Conservation (phyloP, 2,329 filamentous ascomycete species). For the Kalaharituber pfeilii region DNA sequence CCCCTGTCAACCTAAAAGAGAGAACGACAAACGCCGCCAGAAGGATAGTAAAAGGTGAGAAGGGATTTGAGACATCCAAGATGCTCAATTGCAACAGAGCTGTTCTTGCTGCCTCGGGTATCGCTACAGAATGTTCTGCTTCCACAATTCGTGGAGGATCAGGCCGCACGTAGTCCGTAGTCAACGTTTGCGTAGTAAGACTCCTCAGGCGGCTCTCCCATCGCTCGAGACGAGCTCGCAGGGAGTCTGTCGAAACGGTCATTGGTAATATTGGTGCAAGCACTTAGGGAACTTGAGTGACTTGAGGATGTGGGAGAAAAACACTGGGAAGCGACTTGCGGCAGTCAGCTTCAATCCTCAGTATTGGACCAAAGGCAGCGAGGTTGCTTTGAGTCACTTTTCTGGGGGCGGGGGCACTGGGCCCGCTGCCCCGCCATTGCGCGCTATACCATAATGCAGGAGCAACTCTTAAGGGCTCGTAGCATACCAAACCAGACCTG, state of each 20-base stretch:
- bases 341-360: too few species aligned
- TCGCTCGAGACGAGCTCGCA: slow-evolving; percentile 18
- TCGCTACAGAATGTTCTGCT: slow-evolving; percentile 24
- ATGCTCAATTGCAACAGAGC: slow-evolving; percentile 28
- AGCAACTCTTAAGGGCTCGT: too few species aligned
- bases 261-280: too few species aligned
- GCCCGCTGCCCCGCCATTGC: too few species aligned
- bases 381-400: too few species aligned
- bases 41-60: slow-evolving; percentile 28
- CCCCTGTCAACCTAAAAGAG: slow-evolving; percentile 32
- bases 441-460: too few species aligned
- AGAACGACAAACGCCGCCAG: slow-evolving; percentile 31
- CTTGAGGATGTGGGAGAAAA: too few species aligned
- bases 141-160: slow-evolving; percentile 21
- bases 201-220: slow-evolving; percentile 22
- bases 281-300: too few species aligned
- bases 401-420: too few species aligned
- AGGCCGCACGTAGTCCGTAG: slow-evolving; percentile 22
- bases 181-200: slow-evolving; percentile 21
- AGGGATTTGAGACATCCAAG: slow-evolving; percentile 25
- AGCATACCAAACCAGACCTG: too few species aligned
- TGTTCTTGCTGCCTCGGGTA: slow-evolving; percentile 26
- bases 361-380: too few species aligned
- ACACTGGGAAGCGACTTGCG: too few species aligned
- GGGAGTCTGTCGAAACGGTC: neutral